Evolutionary conservation across 2,329 filamentous ascomycete species (phyloP).

Genomic region (Colletotrichum sp.): DNA sequence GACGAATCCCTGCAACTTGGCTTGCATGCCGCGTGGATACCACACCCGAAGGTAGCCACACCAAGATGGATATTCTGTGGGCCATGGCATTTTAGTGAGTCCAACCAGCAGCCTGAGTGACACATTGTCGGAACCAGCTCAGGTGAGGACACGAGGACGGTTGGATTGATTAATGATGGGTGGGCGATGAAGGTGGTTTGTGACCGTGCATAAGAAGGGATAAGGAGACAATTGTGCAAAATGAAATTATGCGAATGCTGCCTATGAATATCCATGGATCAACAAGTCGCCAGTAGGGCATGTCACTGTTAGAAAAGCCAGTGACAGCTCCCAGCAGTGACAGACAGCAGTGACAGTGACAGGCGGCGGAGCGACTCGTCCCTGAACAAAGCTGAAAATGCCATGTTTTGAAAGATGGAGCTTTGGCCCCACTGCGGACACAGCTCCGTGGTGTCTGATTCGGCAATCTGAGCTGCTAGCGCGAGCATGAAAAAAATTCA

Average conservation of each 20-base stretch:
- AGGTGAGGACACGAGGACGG: background rate
- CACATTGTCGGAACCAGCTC: background rate
- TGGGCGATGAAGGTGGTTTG: background rate
- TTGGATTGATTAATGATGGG: background rate
- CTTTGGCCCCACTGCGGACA: background rate
- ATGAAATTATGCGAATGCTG: too few species aligned
- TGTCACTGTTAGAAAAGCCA: background rate
- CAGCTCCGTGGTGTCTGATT: background rate
- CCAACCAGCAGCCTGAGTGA: background rate
- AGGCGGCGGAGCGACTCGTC: background rate
- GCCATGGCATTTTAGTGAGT: background rate
- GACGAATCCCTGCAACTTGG: slow-evolving; percentile 7
- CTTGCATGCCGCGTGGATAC: slow-evolving; percentile 3
- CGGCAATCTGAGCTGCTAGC: background rate
- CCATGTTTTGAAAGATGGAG: background rate
- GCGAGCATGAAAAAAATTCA: slow-evolving; percentile 10
- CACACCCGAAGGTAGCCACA: background rate
- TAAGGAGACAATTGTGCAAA: background rate
- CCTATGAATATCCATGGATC: too few species aligned
- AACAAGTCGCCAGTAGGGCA: too few species aligned
- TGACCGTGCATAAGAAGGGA: background rate
- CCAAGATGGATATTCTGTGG: background rate
- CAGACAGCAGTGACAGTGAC: background rate
- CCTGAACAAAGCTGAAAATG: background rate
- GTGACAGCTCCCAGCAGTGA: background rate